These are phyloP conservation scores for Senna siamea DNA, from an alignment of 306 rosid genomes.

Conservation along the genomic window DNA sequence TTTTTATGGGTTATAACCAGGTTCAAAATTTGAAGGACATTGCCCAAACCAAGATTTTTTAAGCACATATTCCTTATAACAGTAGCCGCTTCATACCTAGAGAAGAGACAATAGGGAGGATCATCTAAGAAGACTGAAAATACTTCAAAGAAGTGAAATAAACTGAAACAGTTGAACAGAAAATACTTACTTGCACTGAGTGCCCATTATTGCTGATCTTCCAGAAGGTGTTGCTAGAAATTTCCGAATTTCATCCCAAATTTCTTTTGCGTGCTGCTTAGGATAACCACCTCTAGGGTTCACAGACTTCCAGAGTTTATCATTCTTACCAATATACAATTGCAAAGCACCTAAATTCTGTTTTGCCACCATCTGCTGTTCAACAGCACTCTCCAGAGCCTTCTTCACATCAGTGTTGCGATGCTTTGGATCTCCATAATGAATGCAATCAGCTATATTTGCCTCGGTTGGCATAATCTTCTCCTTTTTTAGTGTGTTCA, in stretches of 20 bases:
- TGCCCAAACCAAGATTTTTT: conserved; percentile 66
- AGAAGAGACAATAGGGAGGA: conserved; percentile 19
- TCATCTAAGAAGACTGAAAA: conserved; percentile 16
- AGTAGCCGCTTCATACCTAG: conserved; percentile 89
- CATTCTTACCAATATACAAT: conserved; percentile 78
- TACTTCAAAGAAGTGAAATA: conserved; percentile 29
- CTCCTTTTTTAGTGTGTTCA: conserved; percentile 71
- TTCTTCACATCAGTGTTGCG: conserved; percentile 76
- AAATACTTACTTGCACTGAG: conserved; percentile 71
- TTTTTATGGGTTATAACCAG: conserved; percentile 60
- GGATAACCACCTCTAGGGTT: conserved; percentile 67
- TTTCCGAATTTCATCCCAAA: conserved; percentile 63
- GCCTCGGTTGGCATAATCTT: conserved; percentile 86
- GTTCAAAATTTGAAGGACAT: conserved; percentile 72
- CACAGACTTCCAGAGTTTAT: conserved; percentile 80
- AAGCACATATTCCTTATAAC: conserved; percentile 68
- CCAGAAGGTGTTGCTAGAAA: conserved; percentile 70
- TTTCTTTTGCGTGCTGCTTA: conserved; percentile 58
- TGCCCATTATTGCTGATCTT: conserved; percentile 63
- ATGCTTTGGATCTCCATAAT: conserved; percentile 81
- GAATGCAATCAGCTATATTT: conserved; percentile 80
- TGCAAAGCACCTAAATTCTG: conserved; percentile 77
- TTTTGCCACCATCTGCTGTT: conserved; percentile 79
- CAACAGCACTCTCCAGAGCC: conserved; percentile 81
- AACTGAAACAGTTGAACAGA: conserved; percentile 9